A percentile compares a stretch with the other conserved stretches of the same genome.
Evolutionary conservation across 208 protist genomes (phyloP).

Genomic region (Kentomonas sorsogonicus): DNA sequence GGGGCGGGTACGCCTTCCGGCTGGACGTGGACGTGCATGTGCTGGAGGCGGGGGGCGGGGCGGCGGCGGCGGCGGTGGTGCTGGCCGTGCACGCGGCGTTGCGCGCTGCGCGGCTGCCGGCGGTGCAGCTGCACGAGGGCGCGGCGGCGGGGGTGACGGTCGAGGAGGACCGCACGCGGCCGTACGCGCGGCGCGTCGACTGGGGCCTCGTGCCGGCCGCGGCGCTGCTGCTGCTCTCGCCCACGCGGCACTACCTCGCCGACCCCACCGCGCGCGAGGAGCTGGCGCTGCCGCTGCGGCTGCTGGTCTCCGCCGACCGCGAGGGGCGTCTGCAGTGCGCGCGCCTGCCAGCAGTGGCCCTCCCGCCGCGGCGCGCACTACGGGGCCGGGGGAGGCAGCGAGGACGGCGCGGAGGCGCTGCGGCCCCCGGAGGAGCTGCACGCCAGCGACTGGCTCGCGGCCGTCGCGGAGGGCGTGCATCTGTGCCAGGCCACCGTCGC

Average conservation of each 20-base stretch:
- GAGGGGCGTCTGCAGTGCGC: constrained; percentile 49
- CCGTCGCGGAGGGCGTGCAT: constrained; percentile 36
- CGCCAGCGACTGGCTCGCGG: constrained; percentile 33
- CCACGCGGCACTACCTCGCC: constrained; percentile 75
- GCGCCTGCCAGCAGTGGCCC: constrained; percentile 58
- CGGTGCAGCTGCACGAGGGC: constrained; percentile 55
- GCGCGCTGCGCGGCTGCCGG: constrained; percentile 39
- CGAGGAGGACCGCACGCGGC: constrained; percentile 63
- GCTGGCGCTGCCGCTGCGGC: constrained; percentile 71
- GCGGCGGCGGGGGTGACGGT: constrained; percentile 44
- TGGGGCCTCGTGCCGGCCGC: constrained; percentile 63
- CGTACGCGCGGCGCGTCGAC: constrained; percentile 41
- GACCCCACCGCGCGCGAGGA: constrained; percentile 72
- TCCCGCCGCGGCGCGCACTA: constrained; percentile 57
- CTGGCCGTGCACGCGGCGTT: constrained; percentile 69
- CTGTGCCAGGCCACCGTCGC: constrained; percentile 60
- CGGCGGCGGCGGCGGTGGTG: constrained; percentile 36
- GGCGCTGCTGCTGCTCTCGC: constrained; percentile 45
- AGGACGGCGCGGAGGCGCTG: constrained; percentile 4
- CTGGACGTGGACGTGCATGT: constrained; percentile 83
- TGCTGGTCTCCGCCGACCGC: constrained; percentile 52
- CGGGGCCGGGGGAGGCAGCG: constrained; percentile 15
- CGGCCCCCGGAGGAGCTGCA: constrained; percentile 15
- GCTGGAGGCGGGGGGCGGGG: constrained; percentile 58
- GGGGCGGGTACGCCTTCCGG: constrained; percentile 64